A percentile compares a stretch with the other conserved stretches of the same genome.
phyloP scores from a whole-genome alignment of 73 alveolate species.

The Paramecium tetraurelia region DNA sequence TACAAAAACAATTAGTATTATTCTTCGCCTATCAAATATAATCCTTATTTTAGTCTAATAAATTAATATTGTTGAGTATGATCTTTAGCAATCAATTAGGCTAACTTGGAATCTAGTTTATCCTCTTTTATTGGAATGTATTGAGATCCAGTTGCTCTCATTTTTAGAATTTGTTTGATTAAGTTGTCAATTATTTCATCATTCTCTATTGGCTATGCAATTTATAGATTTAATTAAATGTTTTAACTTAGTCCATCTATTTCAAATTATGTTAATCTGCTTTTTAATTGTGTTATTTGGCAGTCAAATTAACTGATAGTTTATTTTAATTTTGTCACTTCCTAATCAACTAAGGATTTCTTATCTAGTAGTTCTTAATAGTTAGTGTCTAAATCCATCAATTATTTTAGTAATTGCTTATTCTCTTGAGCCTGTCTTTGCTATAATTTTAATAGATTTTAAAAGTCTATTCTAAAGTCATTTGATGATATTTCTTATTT shows the following conservation, averaged over 20 bases:
- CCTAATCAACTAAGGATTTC: neutral
- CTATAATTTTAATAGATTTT: neutral
- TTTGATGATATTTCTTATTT: neutral
- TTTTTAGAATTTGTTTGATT: neutral
- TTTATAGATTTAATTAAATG: neutral
- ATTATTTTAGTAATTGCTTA: neutral
- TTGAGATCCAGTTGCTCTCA: slow-evolving; percentile 27
- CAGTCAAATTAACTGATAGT: slow-evolving; percentile 4
- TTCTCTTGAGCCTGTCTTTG: neutral
- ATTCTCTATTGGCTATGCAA: neutral
- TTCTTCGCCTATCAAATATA: neutral
- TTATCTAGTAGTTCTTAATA: neutral
- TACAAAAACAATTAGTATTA: neutral
- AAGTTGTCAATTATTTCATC: slow-evolving; percentile 31
- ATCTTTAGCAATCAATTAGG: neutral
- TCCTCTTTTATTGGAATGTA: slow-evolving; percentile 29
- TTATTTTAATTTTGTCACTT: neutral
- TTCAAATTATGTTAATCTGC: neutral
- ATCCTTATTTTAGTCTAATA: slow-evolving; percentile 9
- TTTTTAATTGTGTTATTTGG: neutral
- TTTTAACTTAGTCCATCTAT: neutral
- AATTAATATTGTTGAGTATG: neutral
- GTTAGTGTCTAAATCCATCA: neutral
- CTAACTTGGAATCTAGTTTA: neutral
- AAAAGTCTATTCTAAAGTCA: neutral